Percentiles rank a stretch among this genome's conserved stretches.
These are phyloP conservation scores for Debaryomyces nepalensis DNA, from an alignment of 1,139 yeast species.

Conservation along the genomic window DNA sequence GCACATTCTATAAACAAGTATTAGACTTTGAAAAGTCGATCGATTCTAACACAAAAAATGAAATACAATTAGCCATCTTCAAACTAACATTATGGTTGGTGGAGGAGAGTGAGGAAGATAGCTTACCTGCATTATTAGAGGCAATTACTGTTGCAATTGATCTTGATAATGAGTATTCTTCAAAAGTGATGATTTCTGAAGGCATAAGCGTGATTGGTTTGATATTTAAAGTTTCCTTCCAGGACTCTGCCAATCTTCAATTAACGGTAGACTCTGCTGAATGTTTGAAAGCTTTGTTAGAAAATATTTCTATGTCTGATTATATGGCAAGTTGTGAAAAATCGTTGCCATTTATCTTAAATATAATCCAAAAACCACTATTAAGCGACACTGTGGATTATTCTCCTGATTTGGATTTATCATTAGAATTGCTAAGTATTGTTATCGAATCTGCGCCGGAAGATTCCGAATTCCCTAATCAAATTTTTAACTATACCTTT, in stretches of 20 bases:
- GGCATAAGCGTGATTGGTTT: slow-evolving; percentile 48
- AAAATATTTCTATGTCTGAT: slow-evolving; percentile 46
- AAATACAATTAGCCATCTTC: slow-evolving; percentile 35
- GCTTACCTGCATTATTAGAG: slow-evolving; percentile 78
- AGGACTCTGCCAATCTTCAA: slow-evolving; percentile 77
- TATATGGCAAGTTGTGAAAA: slow-evolving; percentile 55
- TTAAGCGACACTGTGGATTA: slow-evolving; percentile 38
- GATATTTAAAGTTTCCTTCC: slow-evolving; percentile 66
- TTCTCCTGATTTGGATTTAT: slow-evolving; percentile 63
- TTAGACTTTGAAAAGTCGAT: slow-evolving; percentile 36
- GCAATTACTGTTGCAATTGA: slow-evolving; percentile 61
- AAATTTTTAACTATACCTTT: slow-evolving; percentile 54
- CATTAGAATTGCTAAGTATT: slow-evolving; percentile 67
- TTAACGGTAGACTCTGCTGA: slow-evolving; percentile 66
- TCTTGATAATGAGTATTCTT: slow-evolving; percentile 42
- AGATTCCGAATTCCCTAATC: slow-evolving; percentile 43
- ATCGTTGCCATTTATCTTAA: slow-evolving; percentile 56
- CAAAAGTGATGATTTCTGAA: slow-evolving; percentile 26
- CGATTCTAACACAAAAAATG: slow-evolving; percentile 19
- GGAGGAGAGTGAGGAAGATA: slow-evolving; percentile 77
- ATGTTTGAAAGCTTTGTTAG: slow-evolving; percentile 61
- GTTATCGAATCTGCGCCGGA: slow-evolving; percentile 52
- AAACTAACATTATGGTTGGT: slow-evolving; percentile 44
- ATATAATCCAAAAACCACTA: slow-evolving; percentile 34
- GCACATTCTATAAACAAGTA: slow-evolving; percentile 57